These are phyloP conservation scores for Colletotrichum eleusines DNA, from an alignment of 2,329 filamentous ascomycete genomes.

Conservation along the genomic window DNA sequence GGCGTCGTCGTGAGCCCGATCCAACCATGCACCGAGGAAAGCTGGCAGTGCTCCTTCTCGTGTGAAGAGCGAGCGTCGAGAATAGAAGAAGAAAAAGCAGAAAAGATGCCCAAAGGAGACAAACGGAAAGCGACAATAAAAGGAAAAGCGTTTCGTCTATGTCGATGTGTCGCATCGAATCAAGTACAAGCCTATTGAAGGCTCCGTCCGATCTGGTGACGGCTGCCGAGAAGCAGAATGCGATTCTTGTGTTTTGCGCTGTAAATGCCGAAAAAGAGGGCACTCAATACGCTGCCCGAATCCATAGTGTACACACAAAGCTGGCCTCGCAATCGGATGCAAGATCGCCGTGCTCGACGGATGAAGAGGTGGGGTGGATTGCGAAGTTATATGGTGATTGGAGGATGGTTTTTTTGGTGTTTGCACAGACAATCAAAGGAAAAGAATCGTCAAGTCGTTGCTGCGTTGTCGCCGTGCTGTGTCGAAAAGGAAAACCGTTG, in stretches of 20 bases:
- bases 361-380: conserved; percentile 37
- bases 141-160: conserved; percentile 40
- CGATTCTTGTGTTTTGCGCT: conserved; percentile 40
- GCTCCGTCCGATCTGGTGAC: conserved; percentile 40
- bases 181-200: conserved; percentile 43
- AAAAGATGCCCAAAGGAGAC: conserved; percentile 17
- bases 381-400: conserved; percentile 30
- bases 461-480: conserved; percentile 53
- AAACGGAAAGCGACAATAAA: conserved; percentile 22
- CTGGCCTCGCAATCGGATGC: conserved; percentile 47
- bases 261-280: conserved; percentile 35
- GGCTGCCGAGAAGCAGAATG: conserved; percentile 42
- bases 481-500: conserved; percentile 46
- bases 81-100: conserved; percentile 20
- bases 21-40: conserved; percentile 30
- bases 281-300: conserved; percentile 36
- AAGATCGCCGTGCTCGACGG: conserved; percentile 48
- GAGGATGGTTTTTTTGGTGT: conserved; percentile 34
- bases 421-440: conserved; percentile 50
- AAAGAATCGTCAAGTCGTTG: conserved; percentile 57
- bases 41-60: background rate
- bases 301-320: conserved; percentile 43
- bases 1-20: conserved; percentile 34
- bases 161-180: conserved; percentile 38
- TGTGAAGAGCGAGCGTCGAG: conserved; percentile 30